A percentile compares a stretch with the other conserved stretches of the same genome.
Conservation (phyloP, 2,329 filamentous ascomycete species). For the Claviceps humidiphila region DNA sequence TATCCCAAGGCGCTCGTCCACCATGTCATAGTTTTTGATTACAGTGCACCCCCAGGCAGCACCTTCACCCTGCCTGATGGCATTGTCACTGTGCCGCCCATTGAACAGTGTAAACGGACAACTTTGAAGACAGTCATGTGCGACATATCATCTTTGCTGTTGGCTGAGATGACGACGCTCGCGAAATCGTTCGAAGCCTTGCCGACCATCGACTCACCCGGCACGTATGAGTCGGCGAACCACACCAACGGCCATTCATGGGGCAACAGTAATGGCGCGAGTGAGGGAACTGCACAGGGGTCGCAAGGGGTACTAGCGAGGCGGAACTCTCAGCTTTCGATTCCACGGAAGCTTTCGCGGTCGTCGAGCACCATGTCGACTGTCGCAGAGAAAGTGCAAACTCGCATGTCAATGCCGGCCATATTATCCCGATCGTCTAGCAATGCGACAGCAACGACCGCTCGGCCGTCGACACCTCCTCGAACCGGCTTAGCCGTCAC, state of each 20-base stretch:
- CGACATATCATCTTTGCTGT: constrained; percentile 58
- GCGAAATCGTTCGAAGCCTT: constrained; percentile 61
- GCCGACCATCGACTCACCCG: constrained; percentile 67
- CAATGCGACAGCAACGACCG: constrained; percentile 34
- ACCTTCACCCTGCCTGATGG: constrained; percentile 47
- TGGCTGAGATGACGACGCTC: constrained; percentile 63
- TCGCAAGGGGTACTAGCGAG: constrained; percentile 25
- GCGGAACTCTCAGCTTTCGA: constrained; percentile 42
- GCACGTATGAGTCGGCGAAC: constrained; percentile 28
- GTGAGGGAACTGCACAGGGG: constrained; percentile 17
- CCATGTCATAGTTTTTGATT: constrained; percentile 70
- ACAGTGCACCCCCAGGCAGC: constrained; percentile 33
- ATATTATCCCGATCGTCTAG: constrained; percentile 31
- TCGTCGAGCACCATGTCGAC: constrained; percentile 43
- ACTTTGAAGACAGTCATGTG: constrained; percentile 74
- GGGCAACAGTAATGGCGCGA: constrained; percentile 17
- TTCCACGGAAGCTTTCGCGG: constrained; percentile 28
- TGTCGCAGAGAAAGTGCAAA: constrained; percentile 42
- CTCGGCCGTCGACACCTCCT: constrained; percentile 37
- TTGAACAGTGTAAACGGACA: constrained; percentile 55
- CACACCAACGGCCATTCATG: constrained; percentile 29
- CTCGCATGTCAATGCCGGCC: constrained; percentile 75
- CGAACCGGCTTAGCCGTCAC: constrained; percentile 35
- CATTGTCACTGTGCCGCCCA: constrained; percentile 56
- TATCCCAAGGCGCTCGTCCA: constrained; percentile 69